A percentile compares a stretch with the other conserved stretches of the same genome.
phyloP scores from a whole-genome alignment of 1,139 yeast species.

The Yamadazyma blattariae region DNA sequence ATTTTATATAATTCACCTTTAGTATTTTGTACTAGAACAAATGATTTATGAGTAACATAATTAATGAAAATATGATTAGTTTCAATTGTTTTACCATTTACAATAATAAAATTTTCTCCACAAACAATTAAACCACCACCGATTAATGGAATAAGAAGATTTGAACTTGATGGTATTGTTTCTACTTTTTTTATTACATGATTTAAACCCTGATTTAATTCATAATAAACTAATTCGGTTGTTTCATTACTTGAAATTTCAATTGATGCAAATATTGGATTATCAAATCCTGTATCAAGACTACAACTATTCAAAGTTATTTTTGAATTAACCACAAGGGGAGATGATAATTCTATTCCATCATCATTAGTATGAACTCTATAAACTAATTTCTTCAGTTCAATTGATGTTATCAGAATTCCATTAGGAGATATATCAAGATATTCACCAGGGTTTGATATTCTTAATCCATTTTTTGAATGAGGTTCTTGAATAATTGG shows the following conservation, averaged over 20 bases:
- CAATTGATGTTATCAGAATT: constrained; percentile 66
- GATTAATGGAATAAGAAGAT: constrained; percentile 30
- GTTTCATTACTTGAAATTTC: constrained; percentile 53
- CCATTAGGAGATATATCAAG: constrained; percentile 70
- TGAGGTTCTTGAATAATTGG: constrained; percentile 63
- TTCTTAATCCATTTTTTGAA: constrained; percentile 71
- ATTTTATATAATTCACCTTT: constrained; percentile 79
- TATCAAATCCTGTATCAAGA: constrained; percentile 73
- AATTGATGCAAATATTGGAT: constrained; percentile 79
- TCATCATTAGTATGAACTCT: constrained; percentile 28
- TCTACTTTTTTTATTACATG: constrained; percentile 56
- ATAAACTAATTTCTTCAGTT: constrained; percentile 67
- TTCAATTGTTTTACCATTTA: constrained; percentile 8
- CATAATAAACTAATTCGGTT: constrained; percentile 60
- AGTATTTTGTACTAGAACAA: constrained; percentile 68
- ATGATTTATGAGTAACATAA: constrained; percentile 65
- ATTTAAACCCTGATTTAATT: constrained; percentile 82
- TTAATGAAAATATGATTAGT: constrained; percentile 30
- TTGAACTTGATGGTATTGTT: constrained; percentile 27
- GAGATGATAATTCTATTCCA: constrained; percentile 57
- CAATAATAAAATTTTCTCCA: constrained; percentile 28
- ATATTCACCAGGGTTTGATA: constrained; percentile 75
- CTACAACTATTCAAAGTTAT: constrained; percentile 59
- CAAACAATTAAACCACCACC: constrained; percentile 44
- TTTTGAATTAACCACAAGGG: constrained; percentile 64